Percentiles rank a stretch among this genome's conserved stretches.
Conservation (phyloP, 257 asterid genomes). For the Vinca minor region DNA sequence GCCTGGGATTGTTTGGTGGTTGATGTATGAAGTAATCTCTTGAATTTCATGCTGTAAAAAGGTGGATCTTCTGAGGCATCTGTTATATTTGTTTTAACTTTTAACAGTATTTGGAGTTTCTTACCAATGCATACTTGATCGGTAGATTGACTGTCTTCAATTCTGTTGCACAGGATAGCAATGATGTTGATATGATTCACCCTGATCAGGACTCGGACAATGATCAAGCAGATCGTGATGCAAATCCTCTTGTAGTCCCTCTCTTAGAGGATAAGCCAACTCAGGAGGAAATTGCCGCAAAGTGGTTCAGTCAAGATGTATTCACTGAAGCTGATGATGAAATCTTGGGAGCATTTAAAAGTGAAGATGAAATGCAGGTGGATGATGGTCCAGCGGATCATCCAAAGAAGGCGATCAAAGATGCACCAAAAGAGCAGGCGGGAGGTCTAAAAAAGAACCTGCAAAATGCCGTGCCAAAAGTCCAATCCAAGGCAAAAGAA, state of each 20-base stretch:
- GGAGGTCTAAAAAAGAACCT: constrained; percentile 9
- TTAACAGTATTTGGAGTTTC: neutral
- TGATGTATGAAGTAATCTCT: neutral
- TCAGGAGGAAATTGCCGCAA: constrained; percentile 67
- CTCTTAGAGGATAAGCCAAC: constrained; percentile 53
- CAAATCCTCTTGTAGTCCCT: constrained; percentile 77
- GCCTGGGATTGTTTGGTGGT: neutral
- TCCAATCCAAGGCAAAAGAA: constrained; percentile 26
- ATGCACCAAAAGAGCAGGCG: constrained; percentile 22
- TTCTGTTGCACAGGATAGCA: constrained; percentile 33
- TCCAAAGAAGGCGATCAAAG: constrained; percentile 18
- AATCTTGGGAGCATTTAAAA: constrained; percentile 35
- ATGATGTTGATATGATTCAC: constrained; percentile 30
- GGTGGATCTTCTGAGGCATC: neutral
- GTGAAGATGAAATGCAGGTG: constrained; percentile 70
- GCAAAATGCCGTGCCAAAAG: constrained; percentile 1
- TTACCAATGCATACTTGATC: neutral
- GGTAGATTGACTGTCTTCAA: neutral
- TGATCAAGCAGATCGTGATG: constrained; percentile 43
- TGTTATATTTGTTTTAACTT: neutral
- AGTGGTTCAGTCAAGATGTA: constrained; percentile 93
- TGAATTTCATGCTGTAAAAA: neutral
- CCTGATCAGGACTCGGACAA: constrained; percentile 68
- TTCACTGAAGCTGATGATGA: constrained; percentile 63
- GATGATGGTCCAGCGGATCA: constrained; percentile 21